Evolutionary conservation across 495 filamentous ascomycete species (phyloP), one percentile per base, ranked within the genome.

Genomic region (Aspergillus sclerotiicarbonarius): DNA sequence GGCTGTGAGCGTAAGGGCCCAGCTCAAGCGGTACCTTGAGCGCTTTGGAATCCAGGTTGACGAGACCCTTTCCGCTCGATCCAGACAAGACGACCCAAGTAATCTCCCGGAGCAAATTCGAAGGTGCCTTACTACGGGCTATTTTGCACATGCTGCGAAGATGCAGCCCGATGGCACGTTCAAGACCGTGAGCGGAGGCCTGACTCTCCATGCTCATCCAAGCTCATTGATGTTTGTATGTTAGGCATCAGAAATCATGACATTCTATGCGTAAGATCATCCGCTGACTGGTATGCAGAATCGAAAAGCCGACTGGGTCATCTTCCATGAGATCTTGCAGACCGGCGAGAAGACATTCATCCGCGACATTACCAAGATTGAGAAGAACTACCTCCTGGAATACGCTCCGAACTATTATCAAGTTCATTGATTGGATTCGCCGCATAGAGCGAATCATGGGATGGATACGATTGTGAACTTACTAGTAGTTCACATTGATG

Each of bases 161-260:
- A 97, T 98, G 93, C 90, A 96, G 70, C 82, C 92, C 0, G 94
- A 98, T 78, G 94, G 94, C 16, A 91, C 84, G 13, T 98, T 97
- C 65, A 85, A 82, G 63, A 91, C 89, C 25, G 84, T 95, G 45
- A 87, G 84, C 54, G 91, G 90, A 10, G 84, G 83, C 7, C 73
- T 82, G 39, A 82, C 84, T 44, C 76, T 98, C 35, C 84, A 96
- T 76, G 91, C 91, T 18, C 94, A 98, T 74, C 95, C 94, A 4
- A 95, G 85, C 65, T 94, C 90, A 16, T 72, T 98, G 64, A 91
- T 98, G 87, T 98, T 98, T 80, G 84, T 87, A 69, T 74, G 84
- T 83, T 46, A 15, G 0, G 45, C 16, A 43, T 9, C 46, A 12
- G 13, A 3, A 3, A 16, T 18, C 15, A 29, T 4, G 2, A 4